These are phyloP conservation scores for Russula foetens DNA, from an alignment of 768 basidiomycete genomes.

Conservation along the genomic window DNA sequence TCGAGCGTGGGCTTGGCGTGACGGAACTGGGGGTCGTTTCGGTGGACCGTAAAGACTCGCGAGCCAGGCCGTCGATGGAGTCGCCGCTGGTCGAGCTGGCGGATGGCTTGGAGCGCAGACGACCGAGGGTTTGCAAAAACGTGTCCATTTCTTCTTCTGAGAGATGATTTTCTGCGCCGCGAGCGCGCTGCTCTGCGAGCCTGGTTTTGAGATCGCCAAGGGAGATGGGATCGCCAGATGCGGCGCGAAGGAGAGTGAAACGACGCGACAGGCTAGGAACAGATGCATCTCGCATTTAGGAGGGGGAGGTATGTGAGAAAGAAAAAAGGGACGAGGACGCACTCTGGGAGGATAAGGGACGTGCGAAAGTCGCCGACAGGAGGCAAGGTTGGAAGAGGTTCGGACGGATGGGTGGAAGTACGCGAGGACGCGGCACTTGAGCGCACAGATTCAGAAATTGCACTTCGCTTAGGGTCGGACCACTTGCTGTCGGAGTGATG, in stretches of 20 bases:
- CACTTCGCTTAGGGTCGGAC: conserved; percentile 57
- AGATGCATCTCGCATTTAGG: conserved; percentile 1
- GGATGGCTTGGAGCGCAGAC: conserved; percentile 35
- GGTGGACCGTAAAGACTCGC: conserved; percentile 22
- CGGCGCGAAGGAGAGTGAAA: conserved; percentile 68
- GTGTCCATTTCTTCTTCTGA: conserved; percentile 81
- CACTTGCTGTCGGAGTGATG: conserved; percentile 50
- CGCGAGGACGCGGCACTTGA: conserved; percentile 18
- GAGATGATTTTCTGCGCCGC: conserved; percentile 58
- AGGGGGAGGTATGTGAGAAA: background rate
- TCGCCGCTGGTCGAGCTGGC: conserved; percentile 21
- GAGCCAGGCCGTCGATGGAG: background rate
- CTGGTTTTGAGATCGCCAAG: conserved; percentile 56
- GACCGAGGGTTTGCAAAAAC: conserved; percentile 65
- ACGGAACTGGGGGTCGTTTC: conserved; percentile 32
- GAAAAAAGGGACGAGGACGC: conserved; percentile 29
- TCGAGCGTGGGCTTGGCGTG: conserved; percentile 32
- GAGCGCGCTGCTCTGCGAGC: conserved; percentile 69
- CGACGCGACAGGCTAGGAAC: conserved; percentile 62
- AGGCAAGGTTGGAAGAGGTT: conserved; percentile 49
- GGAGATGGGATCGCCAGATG: conserved; percentile 56
- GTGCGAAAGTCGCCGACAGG: conserved; percentile 75
- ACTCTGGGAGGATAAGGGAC: conserved; percentile 82
- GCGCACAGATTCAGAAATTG: conserved; percentile 29
- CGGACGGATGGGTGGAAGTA: conserved; percentile 23